Conservation (phyloP, 768 basidiomycete species). For the Serendipita indica region DNA sequence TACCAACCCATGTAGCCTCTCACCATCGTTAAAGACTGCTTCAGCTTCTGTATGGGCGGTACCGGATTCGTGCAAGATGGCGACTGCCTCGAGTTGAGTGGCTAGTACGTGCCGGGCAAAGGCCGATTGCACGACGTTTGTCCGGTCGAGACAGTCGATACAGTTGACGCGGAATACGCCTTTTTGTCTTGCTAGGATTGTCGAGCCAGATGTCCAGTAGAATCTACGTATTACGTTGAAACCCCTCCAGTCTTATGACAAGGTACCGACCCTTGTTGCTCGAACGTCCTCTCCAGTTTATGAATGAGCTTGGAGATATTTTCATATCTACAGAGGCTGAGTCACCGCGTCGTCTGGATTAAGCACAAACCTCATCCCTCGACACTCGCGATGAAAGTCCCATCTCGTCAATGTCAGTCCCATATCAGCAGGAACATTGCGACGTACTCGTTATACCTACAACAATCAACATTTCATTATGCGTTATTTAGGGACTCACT, state of each 20-base stretch:
- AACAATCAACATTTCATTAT: background rate
- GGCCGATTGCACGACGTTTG: constrained; percentile 92
- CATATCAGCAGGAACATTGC: background rate
- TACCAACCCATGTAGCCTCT: constrained; percentile 12
- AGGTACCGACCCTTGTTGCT: constrained; percentile 53
- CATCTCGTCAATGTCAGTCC: constrained; percentile 28
- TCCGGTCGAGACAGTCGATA: constrained; percentile 89
- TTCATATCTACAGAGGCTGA: constrained; percentile 46
- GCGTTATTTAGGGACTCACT: constrained; percentile 30
- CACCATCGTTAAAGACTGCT: constrained; percentile 65
- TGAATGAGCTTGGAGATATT: constrained; percentile 69
- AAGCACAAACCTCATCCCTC: constrained; percentile 72
- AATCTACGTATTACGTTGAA: constrained; percentile 32
- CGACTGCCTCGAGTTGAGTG: constrained; percentile 58
- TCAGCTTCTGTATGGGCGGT: constrained; percentile 46
- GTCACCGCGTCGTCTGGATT: constrained; percentile 9
- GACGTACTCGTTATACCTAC: constrained; percentile 46
- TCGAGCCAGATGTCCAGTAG: constrained; percentile 63
- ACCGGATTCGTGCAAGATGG: constrained; percentile 42
- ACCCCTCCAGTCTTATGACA: constrained; percentile 1
- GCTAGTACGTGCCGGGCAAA: constrained; percentile 75
- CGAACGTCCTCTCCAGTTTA: constrained; percentile 57
- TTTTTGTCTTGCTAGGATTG: constrained; percentile 62
- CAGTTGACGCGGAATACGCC: constrained; percentile 87
- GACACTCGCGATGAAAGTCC: constrained; percentile 88